Conservation (phyloP, 1,284 basidiomycete species). For the Pholiota adiposa region DNA sequence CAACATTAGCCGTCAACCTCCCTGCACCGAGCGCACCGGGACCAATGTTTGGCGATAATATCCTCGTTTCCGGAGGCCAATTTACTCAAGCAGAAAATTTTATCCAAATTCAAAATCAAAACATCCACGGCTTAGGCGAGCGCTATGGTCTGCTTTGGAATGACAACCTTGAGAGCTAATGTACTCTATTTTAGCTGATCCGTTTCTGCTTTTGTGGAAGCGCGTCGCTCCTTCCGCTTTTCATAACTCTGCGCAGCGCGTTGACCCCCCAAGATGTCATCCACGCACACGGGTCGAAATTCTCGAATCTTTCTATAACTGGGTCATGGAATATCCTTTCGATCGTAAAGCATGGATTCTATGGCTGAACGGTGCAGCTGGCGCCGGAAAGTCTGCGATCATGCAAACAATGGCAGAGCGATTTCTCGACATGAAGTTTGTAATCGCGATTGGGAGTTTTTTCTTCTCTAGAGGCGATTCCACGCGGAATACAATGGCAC, state of each 20-base stretch:
- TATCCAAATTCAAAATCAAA: no score
- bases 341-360: neutral
- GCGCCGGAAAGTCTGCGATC: constrained; percentile 5
- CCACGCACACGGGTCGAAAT: neutral
- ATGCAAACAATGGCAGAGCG: neutral
- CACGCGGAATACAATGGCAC: neutral
- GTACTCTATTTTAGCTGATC: neutral
- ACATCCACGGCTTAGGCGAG: no score
- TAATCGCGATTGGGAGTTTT: neutral
- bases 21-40: no score
- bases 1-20: no score
- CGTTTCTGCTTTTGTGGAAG: neutral
- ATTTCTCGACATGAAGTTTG: neutral
- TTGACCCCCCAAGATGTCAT: neutral
- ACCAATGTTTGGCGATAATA: no score
- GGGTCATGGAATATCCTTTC: neutral
- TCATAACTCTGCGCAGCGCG: neutral
- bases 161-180: no score
- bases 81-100: no score
- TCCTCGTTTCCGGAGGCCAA: no score
- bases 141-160: no score
- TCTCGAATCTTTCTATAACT: neutral
- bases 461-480: constrained; percentile 4
- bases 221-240: neutral
- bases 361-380: constrained; percentile 1